phyloP scores from a whole-genome alignment of 768 basidiomycete genomes.

The Lyophyllum shimeji region DNA sequence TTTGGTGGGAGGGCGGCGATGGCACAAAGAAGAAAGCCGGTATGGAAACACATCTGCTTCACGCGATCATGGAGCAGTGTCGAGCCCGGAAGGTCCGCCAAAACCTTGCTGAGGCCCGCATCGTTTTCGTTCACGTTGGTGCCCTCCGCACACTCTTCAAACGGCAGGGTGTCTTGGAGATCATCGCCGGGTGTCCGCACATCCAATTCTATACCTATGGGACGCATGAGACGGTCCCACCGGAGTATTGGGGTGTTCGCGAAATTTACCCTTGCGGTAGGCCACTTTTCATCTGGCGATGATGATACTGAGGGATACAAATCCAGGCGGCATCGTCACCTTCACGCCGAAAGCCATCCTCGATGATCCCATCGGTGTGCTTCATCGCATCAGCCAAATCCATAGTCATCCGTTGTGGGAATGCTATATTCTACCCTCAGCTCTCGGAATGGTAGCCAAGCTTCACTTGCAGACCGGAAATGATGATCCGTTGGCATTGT shows the following conservation, averaged over 20 bases:
- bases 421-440: conserved; percentile 64
- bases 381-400: conserved; percentile 49
- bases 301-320: background rate
- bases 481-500: conserved; percentile 39
- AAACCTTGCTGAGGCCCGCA: conserved; percentile 37
- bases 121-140: conserved; percentile 68
- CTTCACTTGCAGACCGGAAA: conserved; percentile 28
- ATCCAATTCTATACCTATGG: conserved; percentile 71
- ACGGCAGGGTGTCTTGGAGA: conserved; percentile 48
- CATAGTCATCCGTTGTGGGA: conserved; percentile 66
- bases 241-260: conserved; percentile 56
- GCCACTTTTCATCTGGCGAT: conserved; percentile 15
- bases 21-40: conserved; percentile 26
- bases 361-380: conserved; percentile 49
- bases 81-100: conserved; percentile 36
- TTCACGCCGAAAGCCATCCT: conserved; percentile 64
- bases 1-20: conserved; percentile 45
- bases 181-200: conserved; percentile 42
- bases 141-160: conserved; percentile 48
- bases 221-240: conserved; percentile 52
- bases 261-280: conserved; percentile 71
- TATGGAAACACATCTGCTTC: conserved; percentile 44
- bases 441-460: conserved; percentile 55
- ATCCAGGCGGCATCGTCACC: conserved; percentile 68
- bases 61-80: conserved; percentile 42